phyloP scores from a whole-genome alignment of 257 asterid species.

The Lantana camara region DNA sequence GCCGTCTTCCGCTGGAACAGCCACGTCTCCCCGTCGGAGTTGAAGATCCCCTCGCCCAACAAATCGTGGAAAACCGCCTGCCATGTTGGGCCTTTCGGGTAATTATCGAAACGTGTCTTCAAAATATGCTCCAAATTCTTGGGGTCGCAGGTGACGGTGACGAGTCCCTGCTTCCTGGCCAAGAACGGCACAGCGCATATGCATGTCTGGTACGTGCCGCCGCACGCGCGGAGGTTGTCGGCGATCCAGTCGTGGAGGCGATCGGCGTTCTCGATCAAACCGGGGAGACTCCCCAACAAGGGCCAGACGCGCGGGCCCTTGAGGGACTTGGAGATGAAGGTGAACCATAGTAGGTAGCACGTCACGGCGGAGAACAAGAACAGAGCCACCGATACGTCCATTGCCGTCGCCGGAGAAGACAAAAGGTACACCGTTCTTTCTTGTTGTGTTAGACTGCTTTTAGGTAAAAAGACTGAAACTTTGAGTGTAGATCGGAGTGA shows the following conservation, averaged over 20 bases:
- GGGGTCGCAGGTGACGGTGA: constrained; percentile 90
- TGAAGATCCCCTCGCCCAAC: constrained; percentile 86
- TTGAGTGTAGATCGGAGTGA: no score
- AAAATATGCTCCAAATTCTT: constrained; percentile 86
- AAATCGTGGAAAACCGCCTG: constrained; percentile 90
- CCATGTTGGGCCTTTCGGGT: constrained; percentile 97
- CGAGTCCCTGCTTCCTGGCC: constrained; percentile 88
- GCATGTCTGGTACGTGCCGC: constrained; percentile 95
- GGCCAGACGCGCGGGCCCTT: constrained; percentile 97
- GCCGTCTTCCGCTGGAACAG: constrained; percentile 86
- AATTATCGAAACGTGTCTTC: constrained; percentile 85
- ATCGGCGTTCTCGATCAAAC: constrained; percentile 73
- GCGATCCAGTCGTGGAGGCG: constrained; percentile 92
- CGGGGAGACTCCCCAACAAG: constrained; percentile 85
- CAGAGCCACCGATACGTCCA: constrained; percentile 69
- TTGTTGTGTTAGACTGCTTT: no score
- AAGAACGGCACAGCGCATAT: constrained; percentile 81
- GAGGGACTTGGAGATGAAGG: constrained; percentile 78
- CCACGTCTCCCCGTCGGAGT: constrained; percentile 96
- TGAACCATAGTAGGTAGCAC: constrained; percentile 81
- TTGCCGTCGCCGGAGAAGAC: not conserved
- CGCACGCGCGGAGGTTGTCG: constrained; percentile 88
- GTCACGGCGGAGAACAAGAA: constrained; percentile 63
- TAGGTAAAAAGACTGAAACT: constrained; percentile 25
- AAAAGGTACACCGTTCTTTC: no score